Evolutionary conservation across 2,329 filamentous ascomycete species (phyloP).

Genomic region (Cytospora piceae): DNA sequence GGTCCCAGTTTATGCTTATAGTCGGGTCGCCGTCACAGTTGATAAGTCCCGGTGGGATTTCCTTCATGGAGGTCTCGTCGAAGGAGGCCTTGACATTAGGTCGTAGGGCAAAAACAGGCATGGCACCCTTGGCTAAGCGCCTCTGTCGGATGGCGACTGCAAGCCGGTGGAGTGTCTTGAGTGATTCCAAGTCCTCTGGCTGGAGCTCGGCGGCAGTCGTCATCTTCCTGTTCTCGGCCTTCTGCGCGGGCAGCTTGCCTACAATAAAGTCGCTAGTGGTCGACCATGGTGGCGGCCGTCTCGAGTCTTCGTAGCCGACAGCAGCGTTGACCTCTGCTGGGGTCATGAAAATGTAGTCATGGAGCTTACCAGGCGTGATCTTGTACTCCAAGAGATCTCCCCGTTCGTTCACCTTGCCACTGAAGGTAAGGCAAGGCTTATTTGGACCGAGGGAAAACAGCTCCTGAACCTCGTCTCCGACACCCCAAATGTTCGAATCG

Average conservation of each 20-base stretch:
- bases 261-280: conserved; percentile 39
- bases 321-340: conserved; percentile 51
- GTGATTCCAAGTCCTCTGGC: conserved; percentile 47
- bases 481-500: conserved; percentile 58
- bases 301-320: conserved; percentile 26
- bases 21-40: conserved; percentile 52
- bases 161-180: conserved; percentile 53
- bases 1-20: conserved; percentile 48
- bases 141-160: conserved; percentile 48
- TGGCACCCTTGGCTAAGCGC: conserved; percentile 53
- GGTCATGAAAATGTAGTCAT: conserved; percentile 61
- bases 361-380: conserved; percentile 57
- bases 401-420: conserved; percentile 56
- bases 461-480: conserved; percentile 40
- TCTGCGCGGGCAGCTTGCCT: conserved; percentile 36
- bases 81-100: conserved; percentile 51
- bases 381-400: conserved; percentile 59
- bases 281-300: conserved; percentile 7
- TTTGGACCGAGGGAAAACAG: conserved; percentile 58
- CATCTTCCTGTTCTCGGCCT: conserved; percentile 48
- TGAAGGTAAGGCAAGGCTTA: conserved; percentile 64
- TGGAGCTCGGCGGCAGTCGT: conserved; percentile 48
- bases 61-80: conserved; percentile 37
- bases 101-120: conserved; percentile 51
- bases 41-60: conserved; percentile 35